These are phyloP conservation scores for Moesziomyces parantarcticus DNA, from an alignment of 1,284 basidiomycete genomes.

Conservation along the genomic window DNA sequence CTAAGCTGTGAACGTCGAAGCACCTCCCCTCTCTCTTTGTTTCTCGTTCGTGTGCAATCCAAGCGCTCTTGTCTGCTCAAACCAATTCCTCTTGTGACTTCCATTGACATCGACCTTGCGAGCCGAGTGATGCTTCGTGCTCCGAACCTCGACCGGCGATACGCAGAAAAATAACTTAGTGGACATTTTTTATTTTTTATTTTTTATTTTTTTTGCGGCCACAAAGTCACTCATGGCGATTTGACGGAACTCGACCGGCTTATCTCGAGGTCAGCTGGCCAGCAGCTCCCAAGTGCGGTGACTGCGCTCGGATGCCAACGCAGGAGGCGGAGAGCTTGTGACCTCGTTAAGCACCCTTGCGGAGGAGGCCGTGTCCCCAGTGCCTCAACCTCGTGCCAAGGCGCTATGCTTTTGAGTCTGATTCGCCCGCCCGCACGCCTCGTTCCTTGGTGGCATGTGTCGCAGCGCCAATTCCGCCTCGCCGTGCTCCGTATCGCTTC, in stretches of 20 bases:
- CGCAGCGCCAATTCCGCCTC: no score
- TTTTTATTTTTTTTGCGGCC: neutral
- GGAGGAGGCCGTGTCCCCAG: neutral
- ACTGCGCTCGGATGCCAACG: neutral
- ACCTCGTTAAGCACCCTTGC: conserved; percentile 25
- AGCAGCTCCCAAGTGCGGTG: neutral
- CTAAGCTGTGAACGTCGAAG: conserved; percentile 8
- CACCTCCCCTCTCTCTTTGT: neutral
- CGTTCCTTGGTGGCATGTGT: no score
- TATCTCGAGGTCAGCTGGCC: neutral
- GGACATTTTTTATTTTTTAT: neutral
- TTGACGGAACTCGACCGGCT: neutral
- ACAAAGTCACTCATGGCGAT: no score
- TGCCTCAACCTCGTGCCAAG: neutral
- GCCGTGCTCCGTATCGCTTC: no score
- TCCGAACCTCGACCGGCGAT: no score
- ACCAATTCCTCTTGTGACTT: no score
- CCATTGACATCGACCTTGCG: no score
- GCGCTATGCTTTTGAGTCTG: neutral
- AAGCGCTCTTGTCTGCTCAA: neutral
- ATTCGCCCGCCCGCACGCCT: no score
- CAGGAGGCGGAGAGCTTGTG: neutral
- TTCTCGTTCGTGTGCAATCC: neutral
- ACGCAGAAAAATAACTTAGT: no score
- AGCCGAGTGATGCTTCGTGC: no score